Evolutionary conservation across 2,329 filamentous ascomycete genomes (phyloP), one percentile per base, ranked within the genome.

Genomic region (Podosphaera xanthii): DNA sequence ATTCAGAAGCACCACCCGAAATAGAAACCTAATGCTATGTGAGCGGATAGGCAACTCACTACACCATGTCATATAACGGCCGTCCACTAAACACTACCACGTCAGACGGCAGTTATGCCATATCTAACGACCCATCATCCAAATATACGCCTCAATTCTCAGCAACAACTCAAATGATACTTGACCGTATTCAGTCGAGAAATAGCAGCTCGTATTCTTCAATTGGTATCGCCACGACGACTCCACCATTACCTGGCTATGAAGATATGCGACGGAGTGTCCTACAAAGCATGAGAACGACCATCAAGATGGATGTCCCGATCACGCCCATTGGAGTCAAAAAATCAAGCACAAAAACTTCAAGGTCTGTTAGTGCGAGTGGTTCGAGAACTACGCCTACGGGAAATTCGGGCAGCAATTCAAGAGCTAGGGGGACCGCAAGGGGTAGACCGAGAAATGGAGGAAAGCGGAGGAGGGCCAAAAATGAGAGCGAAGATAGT

Each of bases 161-260:
- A 63, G 69, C 68, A 44, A 62, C 68, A 12, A 70, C 69, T 1
- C 67, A 69, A 58, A 69, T 69, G 68, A 70, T 70, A 42, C 64
- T 70, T 42, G 67, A 69, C 62, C 67, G 69, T 48, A 69, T 70
- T 53, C 64, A 68, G 50, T 65, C 66, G 30, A 66, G 68, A 36
- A 60, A 58, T 52, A 61, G 63, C 10, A 61, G 62, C 14, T 64
- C 60, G 33, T 63, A 67, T 10, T 63, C 64, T 36, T 63, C 65
- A 14, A 64, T 67, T 60, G 65, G 65, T 40, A 65, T 66, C 59
- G 64, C 65, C n/a, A 64, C 62, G 4, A 64, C 63, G 53, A 64
- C 65, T 57, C 65, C 64, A 40, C 52, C 52, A 14, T 33, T 35
- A 9, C 64, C 67, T 38, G 67, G 67, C 12, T 70, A 69, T 59